Evolutionary conservation across 2,329 filamentous ascomycete species (phyloP).

Genomic region (Nigrospora sphaerica): DNA sequence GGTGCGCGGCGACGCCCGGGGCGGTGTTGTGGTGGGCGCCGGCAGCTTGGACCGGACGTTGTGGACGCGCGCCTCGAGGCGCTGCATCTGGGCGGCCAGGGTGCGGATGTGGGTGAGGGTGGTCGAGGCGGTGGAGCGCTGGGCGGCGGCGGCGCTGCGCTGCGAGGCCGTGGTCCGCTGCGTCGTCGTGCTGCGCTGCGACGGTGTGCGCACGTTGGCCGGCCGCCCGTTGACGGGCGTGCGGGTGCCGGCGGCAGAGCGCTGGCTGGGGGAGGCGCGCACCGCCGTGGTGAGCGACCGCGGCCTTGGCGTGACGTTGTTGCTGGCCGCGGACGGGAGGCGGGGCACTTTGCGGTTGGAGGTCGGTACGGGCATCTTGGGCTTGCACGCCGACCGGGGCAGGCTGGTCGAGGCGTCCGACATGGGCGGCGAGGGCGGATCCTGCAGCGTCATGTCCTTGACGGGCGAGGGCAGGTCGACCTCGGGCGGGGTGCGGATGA

Average conservation of each 20-base stretch:
- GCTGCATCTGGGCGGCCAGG: slow-evolving; percentile 94
- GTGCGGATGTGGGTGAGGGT: slow-evolving; percentile 90
- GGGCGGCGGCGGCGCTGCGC: slow-evolving; percentile 30
- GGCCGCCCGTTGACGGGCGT: slow-evolving; percentile 26
- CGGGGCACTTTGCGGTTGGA: slow-evolving; percentile 37
- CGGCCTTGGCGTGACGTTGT: slow-evolving; percentile 46
- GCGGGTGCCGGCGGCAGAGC: slow-evolving; percentile 36
- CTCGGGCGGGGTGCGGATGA: slow-evolving; percentile 72
- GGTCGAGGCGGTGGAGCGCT: slow-evolving; percentile 48
- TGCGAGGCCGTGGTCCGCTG: no score
- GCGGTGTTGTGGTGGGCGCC: slow-evolving; percentile 69
- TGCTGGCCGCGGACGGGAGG: slow-evolving; percentile 44
- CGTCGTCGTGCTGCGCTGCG: no score
- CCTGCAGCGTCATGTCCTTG: slow-evolving; percentile 47
- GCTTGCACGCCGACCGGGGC: slow-evolving; percentile 41
- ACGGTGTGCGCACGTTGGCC: slow-evolving; percentile 17
- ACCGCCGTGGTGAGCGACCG: slow-evolving; percentile 28
- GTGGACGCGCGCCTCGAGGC: slow-evolving; percentile 88
- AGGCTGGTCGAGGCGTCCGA: slow-evolving; percentile 71
- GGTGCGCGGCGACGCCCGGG: slow-evolving; percentile 67
- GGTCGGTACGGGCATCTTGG: slow-evolving; percentile 28
- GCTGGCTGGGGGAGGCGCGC: slow-evolving; percentile 29
- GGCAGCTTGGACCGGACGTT: slow-evolving; percentile 87
- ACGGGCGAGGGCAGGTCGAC: neutral
- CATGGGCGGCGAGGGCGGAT: slow-evolving; percentile 88